Conservation (phyloP, 352 stramenopile genomes). For the Phytophthora europaea region DNA sequence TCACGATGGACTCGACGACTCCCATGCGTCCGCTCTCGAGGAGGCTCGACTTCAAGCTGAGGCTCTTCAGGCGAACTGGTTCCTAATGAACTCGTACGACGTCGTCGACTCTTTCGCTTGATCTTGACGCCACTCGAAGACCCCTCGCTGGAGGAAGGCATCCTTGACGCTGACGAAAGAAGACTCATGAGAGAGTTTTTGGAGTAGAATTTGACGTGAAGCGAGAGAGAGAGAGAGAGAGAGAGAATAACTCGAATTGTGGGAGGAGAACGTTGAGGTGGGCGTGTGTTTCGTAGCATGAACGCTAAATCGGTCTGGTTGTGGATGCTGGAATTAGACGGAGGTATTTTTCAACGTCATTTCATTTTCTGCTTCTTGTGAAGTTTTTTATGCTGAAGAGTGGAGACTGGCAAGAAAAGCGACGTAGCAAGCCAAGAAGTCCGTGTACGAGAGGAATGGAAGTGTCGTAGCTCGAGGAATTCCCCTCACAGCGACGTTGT, state of each 20-base stretch:
- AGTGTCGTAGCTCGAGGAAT: constrained; percentile 43
- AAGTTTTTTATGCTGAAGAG: constrained; percentile 22
- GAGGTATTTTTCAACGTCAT: constrained; percentile 13
- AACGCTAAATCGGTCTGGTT: constrained; percentile 21
- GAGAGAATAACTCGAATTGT: constrained; percentile 10
- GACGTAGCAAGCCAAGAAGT: constrained; percentile 73
- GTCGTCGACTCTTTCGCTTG: constrained; percentile 38
- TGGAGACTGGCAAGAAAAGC: constrained; percentile 50
- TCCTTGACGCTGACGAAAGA: constrained; percentile 15
- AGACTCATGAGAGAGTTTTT: constrained; percentile 18
- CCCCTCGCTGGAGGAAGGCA: constrained; percentile 9
- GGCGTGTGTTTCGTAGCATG: constrained; percentile 10
- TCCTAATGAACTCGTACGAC: constrained; percentile 1
- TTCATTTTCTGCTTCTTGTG: constrained; percentile 12
- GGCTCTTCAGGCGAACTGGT: constrained; percentile 6
- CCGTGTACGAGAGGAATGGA: constrained; percentile 70
- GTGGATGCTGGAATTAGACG: constrained; percentile 20
- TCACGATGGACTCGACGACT: constrained; percentile 18
- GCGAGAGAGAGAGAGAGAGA: no score
- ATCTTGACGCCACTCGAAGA: constrained; percentile 15
- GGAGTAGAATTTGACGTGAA: no score
- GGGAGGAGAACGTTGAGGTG: constrained; percentile 5
- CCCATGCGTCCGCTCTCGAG: constrained; percentile 8
- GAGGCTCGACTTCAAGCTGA: constrained; percentile 7
- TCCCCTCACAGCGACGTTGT: constrained; percentile 33